Evolutionary conservation across 495 filamentous ascomycete species (phyloP).

Genomic region (Rostrohypoxylon terebratum): DNA sequence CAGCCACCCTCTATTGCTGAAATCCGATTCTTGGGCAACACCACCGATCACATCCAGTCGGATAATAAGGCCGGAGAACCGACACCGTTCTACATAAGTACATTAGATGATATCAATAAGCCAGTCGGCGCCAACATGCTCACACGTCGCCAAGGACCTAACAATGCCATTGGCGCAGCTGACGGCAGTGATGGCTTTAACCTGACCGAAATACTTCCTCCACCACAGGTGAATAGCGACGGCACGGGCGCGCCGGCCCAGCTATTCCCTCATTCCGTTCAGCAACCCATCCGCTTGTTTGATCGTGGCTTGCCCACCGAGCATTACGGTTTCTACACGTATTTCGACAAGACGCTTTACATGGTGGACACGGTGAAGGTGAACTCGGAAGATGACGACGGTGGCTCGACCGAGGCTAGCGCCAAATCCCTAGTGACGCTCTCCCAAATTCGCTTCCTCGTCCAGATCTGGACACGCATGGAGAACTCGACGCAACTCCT

Average conservation of each 20-base stretch:
- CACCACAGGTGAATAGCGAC: conserved; percentile 69
- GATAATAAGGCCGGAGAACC: conserved; percentile 72
- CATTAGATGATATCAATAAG: conserved; percentile 53
- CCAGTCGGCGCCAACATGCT: conserved; percentile 52
- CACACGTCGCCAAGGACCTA: conserved; percentile 49
- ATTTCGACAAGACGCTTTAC: conserved; percentile 91
- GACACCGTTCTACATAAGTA: conserved; percentile 75
- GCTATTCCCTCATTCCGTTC: conserved; percentile 72
- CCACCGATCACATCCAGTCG: conserved; percentile 74
- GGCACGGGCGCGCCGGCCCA: conserved; percentile 77
- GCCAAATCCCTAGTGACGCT: conserved; percentile 82
- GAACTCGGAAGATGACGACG: conserved; percentile 68
- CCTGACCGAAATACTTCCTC: conserved; percentile 66
- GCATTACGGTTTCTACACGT: conserved; percentile 94
- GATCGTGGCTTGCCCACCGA: conserved; percentile 82
- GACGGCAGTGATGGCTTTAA: conserved; percentile 44
- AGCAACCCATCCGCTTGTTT: conserved; percentile 87
- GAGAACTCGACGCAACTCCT: conserved; percentile 61
- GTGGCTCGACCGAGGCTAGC: conserved; percentile 69
- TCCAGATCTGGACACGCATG: conserved; percentile 88
- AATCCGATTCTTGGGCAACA: conserved; percentile 82
- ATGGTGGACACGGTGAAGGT: conserved; percentile 59
- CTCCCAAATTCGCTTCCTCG: conserved; percentile 84
- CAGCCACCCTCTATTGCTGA: conserved; percentile 74
- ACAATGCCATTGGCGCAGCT: conserved; percentile 31